phyloP scores from a whole-genome alignment of 179 eudicot genomes.

The Sideroxylon spinosum region DNA sequence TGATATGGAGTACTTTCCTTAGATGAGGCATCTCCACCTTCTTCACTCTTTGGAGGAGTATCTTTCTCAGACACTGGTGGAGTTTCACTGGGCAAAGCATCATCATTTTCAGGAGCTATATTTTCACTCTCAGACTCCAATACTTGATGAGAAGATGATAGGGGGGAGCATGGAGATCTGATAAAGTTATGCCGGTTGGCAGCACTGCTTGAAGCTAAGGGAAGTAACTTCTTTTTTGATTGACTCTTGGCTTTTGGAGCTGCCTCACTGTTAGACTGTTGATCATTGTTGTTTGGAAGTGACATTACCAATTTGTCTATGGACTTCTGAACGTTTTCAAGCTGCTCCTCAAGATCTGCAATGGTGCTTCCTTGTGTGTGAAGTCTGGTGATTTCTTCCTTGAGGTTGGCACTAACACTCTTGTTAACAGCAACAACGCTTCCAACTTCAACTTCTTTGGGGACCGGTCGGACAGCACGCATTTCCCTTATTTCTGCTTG shows the following conservation, averaged over 20 bases:
- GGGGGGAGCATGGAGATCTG: constrained; percentile 80
- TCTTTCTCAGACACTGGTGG: constrained; percentile 45
- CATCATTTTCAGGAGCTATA: constrained; percentile 51
- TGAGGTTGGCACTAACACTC: constrained; percentile 87
- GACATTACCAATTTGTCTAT: constrained; percentile 83
- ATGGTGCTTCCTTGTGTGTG: constrained; percentile 90
- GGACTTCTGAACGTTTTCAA: constrained; percentile 88
- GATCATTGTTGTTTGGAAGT: constrained; percentile 59
- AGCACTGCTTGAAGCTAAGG: constrained; percentile 63
- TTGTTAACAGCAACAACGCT: constrained; percentile 51
- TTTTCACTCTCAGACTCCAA: constrained; percentile 65
- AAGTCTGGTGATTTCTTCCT: constrained; percentile 92
- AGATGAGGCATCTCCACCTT: constrained; percentile 62
- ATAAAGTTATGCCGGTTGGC: constrained; percentile 52
- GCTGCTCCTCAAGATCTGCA: constrained; percentile 88
- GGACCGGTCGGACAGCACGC: constrained; percentile 43
- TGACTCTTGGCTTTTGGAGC: constrained; percentile 46
- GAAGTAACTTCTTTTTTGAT: constrained; percentile 65
- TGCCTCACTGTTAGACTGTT: constrained; percentile 25
- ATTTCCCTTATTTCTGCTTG: constrained; percentile 87
- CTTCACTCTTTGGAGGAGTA: constrained; percentile 64
- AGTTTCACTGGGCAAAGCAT: constrained; percentile 33
- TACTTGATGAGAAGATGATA: constrained; percentile 64
- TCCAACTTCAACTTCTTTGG: constrained; percentile 46
- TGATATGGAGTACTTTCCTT: constrained; percentile 86